These are phyloP conservation scores for Aspergillus wentii DNA, from an alignment of 495 filamentous ascomycete species.

Conservation along the genomic window DNA sequence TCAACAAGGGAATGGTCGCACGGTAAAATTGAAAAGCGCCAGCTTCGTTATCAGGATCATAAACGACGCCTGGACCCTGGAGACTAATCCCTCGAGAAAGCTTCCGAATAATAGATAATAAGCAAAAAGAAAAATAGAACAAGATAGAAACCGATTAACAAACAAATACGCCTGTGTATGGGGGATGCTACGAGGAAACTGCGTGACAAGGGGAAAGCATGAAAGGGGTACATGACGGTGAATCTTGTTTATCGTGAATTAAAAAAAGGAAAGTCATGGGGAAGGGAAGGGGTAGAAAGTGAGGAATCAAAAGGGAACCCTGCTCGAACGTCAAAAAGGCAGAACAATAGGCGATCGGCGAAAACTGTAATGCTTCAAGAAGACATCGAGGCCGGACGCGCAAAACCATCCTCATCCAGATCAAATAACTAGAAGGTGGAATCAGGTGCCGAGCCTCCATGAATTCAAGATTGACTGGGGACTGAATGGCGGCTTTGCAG, in stretches of 20 bases:
- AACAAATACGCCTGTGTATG: slow-evolving; percentile 45
- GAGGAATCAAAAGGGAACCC: slow-evolving; percentile 12
- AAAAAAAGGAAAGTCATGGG: slow-evolving; percentile 21
- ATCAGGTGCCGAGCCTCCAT: slow-evolving; percentile 1
- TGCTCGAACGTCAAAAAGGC: slow-evolving; percentile 11
- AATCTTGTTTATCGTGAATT: slow-evolving; percentile 52
- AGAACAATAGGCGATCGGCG: slow-evolving; percentile 5
- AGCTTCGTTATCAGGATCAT: not conserved
- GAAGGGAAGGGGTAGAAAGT: slow-evolving; percentile 5
- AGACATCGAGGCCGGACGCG: not conserved
- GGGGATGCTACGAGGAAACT: slow-evolving; percentile 30
- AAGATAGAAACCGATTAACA: slow-evolving; percentile 27
- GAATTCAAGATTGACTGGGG: not conserved
- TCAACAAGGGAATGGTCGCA: not conserved
- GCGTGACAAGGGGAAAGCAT: slow-evolving; percentile 8
- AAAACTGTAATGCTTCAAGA: slow-evolving; percentile 8
- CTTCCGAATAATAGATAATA: not conserved
- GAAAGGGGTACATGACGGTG: slow-evolving; percentile 54
- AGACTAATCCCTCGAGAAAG: slow-evolving; percentile 1
- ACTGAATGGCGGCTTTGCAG: not conserved
- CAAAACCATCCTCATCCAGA: not conserved
- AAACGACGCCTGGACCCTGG: not conserved
- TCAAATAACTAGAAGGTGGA: not conserved
- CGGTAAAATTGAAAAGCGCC: not conserved
- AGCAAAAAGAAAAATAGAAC: slow-evolving; percentile 2